Percentiles rank a stretch among this genome's conserved stretches.
Conservation (phyloP, 306 rosid genomes). For the Corylus avellana region DNA sequence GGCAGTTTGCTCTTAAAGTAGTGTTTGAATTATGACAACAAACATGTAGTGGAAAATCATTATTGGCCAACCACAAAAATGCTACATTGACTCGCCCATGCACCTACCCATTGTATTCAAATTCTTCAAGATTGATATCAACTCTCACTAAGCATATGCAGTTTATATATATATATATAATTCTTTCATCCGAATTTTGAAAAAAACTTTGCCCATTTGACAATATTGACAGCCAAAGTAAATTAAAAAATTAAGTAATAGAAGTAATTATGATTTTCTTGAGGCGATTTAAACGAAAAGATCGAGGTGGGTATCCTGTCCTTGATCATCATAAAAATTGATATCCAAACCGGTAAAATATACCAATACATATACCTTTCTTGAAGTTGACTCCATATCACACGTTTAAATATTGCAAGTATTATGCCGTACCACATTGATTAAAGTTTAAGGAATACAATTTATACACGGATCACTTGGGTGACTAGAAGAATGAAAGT, state of each 20-base stretch:
- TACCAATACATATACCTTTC: neutral
- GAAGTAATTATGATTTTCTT: neutral
- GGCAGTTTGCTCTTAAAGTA: neutral
- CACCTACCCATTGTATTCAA: neutral
- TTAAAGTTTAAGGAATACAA: neutral
- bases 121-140: neutral
- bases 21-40: neutral
- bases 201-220: neutral
- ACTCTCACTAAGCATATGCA: neutral
- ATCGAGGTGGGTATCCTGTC: neutral
- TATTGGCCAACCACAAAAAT: neutral
- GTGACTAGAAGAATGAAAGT: too few relatives aligned
- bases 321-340: neutral
- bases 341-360: neutral
- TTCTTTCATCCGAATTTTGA: too few relatives aligned
- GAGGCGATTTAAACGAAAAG: neutral
- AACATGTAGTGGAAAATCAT: neutral
- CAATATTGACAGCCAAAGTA: neutral
- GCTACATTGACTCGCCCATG: neutral
- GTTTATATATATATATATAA: too few relatives aligned
- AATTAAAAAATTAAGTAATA: neutral
- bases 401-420: neutral
- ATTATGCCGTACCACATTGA: neutral
- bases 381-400: neutral
- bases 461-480: too few relatives aligned